Conservation (phyloP, 2,329 filamentous ascomycete genomes). For the Microcyclospora tardicrescens region DNA sequence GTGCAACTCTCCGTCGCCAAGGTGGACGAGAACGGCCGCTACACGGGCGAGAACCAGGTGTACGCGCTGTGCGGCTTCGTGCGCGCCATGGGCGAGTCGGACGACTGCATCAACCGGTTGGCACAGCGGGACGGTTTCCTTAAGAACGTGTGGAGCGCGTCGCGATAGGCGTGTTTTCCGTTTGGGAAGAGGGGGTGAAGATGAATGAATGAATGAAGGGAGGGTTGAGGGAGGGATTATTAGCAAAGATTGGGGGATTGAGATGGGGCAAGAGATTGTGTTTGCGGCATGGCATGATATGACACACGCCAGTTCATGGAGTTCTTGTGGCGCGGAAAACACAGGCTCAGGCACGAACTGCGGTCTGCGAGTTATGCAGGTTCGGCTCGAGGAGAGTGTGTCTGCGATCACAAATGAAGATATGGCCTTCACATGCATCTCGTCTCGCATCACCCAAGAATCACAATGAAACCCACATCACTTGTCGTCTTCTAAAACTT, state of each 20-base stretch:
- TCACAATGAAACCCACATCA: too few relatives aligned
- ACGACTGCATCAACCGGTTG: conserved; percentile 91
- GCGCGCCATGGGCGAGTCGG: conserved; percentile 92
- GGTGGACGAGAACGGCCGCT: conserved; percentile 97
- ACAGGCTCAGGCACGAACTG: too few relatives aligned
- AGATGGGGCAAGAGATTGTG: background rate
- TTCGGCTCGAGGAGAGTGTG: too few relatives aligned
- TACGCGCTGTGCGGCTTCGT: conserved; percentile 98
- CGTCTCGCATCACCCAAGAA: too few relatives aligned
- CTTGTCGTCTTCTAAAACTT: too few relatives aligned
- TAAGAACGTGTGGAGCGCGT: conserved; percentile 89
- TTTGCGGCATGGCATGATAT: too few relatives aligned
- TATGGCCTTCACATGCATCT: too few relatives aligned
- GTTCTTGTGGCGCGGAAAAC: too few relatives aligned
- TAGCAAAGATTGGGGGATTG: background rate
- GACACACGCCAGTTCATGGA: too few relatives aligned
- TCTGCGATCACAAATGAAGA: too few relatives aligned
- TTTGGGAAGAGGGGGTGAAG: background rate
- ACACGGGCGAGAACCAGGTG: conserved; percentile 92
- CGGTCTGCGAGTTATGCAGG: too few relatives aligned
- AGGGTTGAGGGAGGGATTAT: too few relatives aligned
- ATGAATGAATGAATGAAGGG: background rate
- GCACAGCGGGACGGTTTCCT: conserved; percentile 91
- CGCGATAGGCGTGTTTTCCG: conserved; percentile 38
- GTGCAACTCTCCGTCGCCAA: conserved; percentile 96